Conservation (phyloP, 2,329 filamentous ascomycete genomes). For the Ophiostoma sp. region DNA sequence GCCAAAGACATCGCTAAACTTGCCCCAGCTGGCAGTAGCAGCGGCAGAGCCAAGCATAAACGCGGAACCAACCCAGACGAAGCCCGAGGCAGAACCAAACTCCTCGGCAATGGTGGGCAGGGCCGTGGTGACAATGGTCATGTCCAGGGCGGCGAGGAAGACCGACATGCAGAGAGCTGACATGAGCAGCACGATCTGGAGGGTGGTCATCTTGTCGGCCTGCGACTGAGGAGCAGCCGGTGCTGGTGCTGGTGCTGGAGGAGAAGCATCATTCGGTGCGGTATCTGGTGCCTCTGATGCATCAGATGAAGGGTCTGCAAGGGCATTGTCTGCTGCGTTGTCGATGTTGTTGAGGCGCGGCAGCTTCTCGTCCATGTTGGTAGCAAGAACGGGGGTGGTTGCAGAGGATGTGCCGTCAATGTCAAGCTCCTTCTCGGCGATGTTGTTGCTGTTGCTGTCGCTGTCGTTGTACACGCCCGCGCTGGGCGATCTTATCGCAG, state of each 20-base stretch:
- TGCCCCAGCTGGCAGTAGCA: slow-evolving; percentile 65
- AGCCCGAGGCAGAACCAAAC: slow-evolving; percentile 62
- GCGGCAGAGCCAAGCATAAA: slow-evolving; percentile 67
- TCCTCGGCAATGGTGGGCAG: slow-evolving; percentile 60
- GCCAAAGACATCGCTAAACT: slow-evolving; percentile 54
- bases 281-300: neutral
- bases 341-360: slow-evolving; percentile 12
- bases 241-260: no score
- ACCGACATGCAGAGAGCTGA: slow-evolving; percentile 32
- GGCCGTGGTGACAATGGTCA: slow-evolving; percentile 62
- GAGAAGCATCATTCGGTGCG: neutral
- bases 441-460: neutral
- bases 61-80: slow-evolving; percentile 71
- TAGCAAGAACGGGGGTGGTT: neutral
- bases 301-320: neutral
- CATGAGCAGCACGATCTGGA: slow-evolving; percentile 23
- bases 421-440: no score
- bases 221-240: neutral
- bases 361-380: slow-evolving; percentile 1
- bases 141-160: slow-evolving; percentile 52
- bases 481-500: neutral
- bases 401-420: neutral
- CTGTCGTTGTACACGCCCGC: neutral
- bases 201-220: slow-evolving; percentile 7
- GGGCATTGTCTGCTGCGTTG: neutral